phyloP scores from a whole-genome alignment of 805 yeast species.

The Tetrapisispora pingtungensis region DNA sequence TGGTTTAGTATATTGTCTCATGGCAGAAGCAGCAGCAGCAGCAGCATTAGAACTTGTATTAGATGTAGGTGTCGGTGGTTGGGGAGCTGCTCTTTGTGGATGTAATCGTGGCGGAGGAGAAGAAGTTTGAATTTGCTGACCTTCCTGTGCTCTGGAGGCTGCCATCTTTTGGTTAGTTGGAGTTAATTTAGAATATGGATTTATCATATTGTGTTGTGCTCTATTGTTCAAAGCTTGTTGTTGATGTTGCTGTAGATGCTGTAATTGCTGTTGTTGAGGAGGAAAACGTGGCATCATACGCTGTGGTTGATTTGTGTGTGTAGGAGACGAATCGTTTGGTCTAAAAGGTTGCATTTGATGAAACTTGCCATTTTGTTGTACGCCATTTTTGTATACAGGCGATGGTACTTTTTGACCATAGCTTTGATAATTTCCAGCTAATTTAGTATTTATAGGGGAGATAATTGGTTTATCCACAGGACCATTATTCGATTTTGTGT shows the following conservation, averaged over 20 bases:
- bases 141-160: not conserved
- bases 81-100: conserved; percentile 21
- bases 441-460: conserved; percentile 4
- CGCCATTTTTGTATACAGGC: not conserved
- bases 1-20: conserved; percentile 10
- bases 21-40: conserved; percentile 32
- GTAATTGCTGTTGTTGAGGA: conserved; percentile 4
- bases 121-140: not conserved
- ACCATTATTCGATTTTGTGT: conserved; percentile 10
- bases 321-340: conserved; percentile 8
- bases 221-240: conserved; percentile 10
- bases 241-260: conserved; percentile 4
- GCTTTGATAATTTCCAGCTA: not conserved
- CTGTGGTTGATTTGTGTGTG: conserved; percentile 2
- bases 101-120: conserved; percentile 15
- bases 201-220: conserved; percentile 14
- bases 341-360: conserved; percentile 7
- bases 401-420: not conserved
- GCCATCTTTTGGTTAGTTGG: conserved; percentile 1
- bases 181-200: conserved; percentile 15
- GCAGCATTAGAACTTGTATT: conserved; percentile 11
- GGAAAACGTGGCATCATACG: conserved; percentile 5
- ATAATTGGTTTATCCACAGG: not conserved
- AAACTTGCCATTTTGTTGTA: conserved; percentile 4
- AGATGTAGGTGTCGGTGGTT: conserved; percentile 5